These are phyloP conservation scores for Sugiyamaella boreocaroliniensis DNA, from an alignment of 805 yeast genomes.

Conservation along the genomic window DNA sequence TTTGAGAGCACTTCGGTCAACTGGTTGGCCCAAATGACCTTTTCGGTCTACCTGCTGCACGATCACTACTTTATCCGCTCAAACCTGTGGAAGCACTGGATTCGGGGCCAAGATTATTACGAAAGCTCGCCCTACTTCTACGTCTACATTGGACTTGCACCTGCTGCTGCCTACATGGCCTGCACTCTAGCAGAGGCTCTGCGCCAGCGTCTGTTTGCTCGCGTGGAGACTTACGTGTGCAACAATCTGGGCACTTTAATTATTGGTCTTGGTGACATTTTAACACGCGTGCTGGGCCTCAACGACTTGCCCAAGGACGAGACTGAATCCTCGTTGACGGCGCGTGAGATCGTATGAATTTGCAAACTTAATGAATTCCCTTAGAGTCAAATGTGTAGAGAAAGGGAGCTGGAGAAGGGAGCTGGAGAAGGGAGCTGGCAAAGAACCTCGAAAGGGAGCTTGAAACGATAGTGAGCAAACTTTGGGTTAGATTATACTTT, in stretches of 20 bases:
- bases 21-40: constrained; percentile 1
- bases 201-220: neutral
- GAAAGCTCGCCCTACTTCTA: neutral
- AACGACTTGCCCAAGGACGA: too few relatives aligned
- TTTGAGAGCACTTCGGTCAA: constrained; percentile 2
- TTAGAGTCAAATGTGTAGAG: too few relatives aligned
- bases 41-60: constrained; percentile 6
- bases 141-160: neutral
- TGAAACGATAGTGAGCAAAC: too few relatives aligned
- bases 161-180: constrained; percentile 1
- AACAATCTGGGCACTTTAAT: neutral
- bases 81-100: neutral
- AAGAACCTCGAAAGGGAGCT: too few relatives aligned
- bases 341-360: too few relatives aligned
- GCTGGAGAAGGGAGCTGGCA: too few relatives aligned
- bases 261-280: too few relatives aligned
- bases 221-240: constrained; percentile 20
- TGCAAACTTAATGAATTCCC: too few relatives aligned
- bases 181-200: neutral
- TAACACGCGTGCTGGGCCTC: too few relatives aligned
- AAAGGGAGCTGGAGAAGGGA: too few relatives aligned
- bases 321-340: too few relatives aligned
- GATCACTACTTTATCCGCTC: neutral
- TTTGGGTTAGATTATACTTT: too few relatives aligned
- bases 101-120: neutral